phyloP scores from a whole-genome alignment of 768 basidiomycete genomes.

The Boletus sensibilis region DNA sequence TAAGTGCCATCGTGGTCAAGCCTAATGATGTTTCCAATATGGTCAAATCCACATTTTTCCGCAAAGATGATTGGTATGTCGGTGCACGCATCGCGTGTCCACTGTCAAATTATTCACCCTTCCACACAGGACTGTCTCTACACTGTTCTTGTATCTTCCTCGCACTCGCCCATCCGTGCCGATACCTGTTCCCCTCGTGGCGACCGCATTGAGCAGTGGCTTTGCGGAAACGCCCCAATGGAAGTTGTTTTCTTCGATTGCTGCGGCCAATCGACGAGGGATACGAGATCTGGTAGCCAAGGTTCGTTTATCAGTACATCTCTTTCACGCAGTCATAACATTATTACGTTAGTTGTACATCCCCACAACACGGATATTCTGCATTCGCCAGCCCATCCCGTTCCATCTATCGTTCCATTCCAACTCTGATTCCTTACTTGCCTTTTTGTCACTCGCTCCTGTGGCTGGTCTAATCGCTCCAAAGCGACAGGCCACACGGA shows the following conservation, averaged over 20 bases:
- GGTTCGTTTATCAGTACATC: constrained; percentile 18
- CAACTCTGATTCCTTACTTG: constrained; percentile 51
- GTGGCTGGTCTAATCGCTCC: constrained; percentile 31
- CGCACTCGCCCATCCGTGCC: constrained; percentile 58
- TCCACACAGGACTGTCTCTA: constrained; percentile 48
- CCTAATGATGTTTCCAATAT: constrained; percentile 41
- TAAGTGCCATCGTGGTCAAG: constrained; percentile 53
- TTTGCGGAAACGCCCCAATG: constrained; percentile 50
- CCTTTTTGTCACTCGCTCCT: constrained; percentile 61
- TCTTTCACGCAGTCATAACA: background rate
- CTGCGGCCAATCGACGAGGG: constrained; percentile 38
- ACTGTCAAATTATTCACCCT: background rate
- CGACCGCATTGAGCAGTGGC: constrained; percentile 31
- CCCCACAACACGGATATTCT: constrained; percentile 60
- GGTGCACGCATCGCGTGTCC: background rate
- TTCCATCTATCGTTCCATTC: constrained; percentile 65
- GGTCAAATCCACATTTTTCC: constrained; percentile 53
- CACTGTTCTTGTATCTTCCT: constrained; percentile 64
- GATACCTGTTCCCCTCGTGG: constrained; percentile 46
- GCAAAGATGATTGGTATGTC: constrained; percentile 54
- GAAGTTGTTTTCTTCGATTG: constrained; percentile 44
- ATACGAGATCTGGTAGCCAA: constrained; percentile 40
- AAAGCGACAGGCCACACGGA: constrained; percentile 42
- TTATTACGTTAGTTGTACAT: constrained; percentile 42
- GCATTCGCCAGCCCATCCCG: constrained; percentile 57